These are phyloP conservation scores for Phytophthora capsici DNA, from an alignment of 352 stramenopile genomes.

Conservation along the genomic window DNA sequence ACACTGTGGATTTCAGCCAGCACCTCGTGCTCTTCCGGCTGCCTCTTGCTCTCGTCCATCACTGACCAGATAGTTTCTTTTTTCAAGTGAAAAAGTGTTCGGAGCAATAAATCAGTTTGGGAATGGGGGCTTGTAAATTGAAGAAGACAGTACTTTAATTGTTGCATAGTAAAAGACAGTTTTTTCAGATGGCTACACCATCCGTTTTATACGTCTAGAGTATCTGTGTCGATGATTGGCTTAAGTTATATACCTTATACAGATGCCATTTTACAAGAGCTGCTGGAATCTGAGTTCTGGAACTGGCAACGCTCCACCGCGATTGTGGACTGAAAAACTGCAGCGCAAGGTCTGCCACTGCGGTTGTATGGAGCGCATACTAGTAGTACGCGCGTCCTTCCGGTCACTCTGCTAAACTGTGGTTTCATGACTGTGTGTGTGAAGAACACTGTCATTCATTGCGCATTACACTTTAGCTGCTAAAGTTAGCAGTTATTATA, in stretches of 20 bases:
- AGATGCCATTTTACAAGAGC: not conserved
- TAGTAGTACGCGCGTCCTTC: too few species aligned
- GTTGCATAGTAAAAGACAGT: not conserved
- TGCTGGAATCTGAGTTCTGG: conserved; percentile 1
- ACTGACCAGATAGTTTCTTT: conserved; percentile 18
- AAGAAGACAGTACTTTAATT: not conserved
- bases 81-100: conserved; percentile 12
- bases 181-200: not conserved
- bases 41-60: conserved; percentile 59
- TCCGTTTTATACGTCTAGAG: not conserved
- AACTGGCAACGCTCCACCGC: not conserved
- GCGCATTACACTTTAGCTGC: too few species aligned
- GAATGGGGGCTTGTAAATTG: not conserved
- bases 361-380: not conserved
- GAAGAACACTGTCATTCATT: too few species aligned
- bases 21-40: conserved; percentile 72
- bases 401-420: too few species aligned
- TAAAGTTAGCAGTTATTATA: too few species aligned
- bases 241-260: not conserved
- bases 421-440: too few species aligned
- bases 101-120: conserved; percentile 31
- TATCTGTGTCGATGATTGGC: not conserved
- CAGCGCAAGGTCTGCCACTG: not conserved
- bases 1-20: conserved; percentile 60
- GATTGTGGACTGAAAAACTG: not conserved